Evolutionary conservation across 2,329 filamentous ascomycete genomes (phyloP), one percentile per base, ranked within the genome.

Genomic region (Aspergillus cejpii): DNA sequence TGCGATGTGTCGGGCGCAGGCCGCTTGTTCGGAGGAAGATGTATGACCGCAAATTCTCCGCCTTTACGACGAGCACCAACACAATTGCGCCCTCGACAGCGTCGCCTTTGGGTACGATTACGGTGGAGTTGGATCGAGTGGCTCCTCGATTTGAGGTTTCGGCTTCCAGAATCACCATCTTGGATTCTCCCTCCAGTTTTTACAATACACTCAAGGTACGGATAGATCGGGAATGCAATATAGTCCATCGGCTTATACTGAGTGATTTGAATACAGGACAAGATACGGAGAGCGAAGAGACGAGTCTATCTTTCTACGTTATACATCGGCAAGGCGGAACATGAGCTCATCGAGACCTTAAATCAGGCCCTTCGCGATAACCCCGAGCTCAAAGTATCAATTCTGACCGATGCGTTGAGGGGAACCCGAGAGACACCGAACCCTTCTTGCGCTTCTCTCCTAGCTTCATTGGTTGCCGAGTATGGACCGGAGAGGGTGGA

Each of bases 241-340:
- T 10, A 12, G 17, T 6, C 31, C 24, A 36, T 5, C n/a, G 10
- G 2, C 20, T 3, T 29, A 6, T n/a, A 19, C 10, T 23, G 17
- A 10, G 33, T 43, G 43, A 51, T 37, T 14, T 28, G 37, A 29
- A 37, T 52, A 45, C 61, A 90, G 85, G 70, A 78, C 51, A 94
- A 90, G 70, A 96, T 98, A 61, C 79, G 78, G 41, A 79, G 77
- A 51, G 92, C 92, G 7, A 80, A 87, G 65, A 76, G 72, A 41
- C 80, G 87, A 48, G 84, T 98, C 54, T 98, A 94, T 64, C 73
- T 98, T 39, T 94, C 90, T n/a, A 98, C 92, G 0, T 72, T 98
- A 41, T 98, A 98, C 64, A 92, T 98, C 63, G 92, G 92, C 51
- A 94, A 91, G 66, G 85, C 85, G 1, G 92, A 98, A 68, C 77